Evolutionary conservation across 2,329 filamentous ascomycete genomes (phyloP).

Genomic region (Claviceps spartinae): DNA sequence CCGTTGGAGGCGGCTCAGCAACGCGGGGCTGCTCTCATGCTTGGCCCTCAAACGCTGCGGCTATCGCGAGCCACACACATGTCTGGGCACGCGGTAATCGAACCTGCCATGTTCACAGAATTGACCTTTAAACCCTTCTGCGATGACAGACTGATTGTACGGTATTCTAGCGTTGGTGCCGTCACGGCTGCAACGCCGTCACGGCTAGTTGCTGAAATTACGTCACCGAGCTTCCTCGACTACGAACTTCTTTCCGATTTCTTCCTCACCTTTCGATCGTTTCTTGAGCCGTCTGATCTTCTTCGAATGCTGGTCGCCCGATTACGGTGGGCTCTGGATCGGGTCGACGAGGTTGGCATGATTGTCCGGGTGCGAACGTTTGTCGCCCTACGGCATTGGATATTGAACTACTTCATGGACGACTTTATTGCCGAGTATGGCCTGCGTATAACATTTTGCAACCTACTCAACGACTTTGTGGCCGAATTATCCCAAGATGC

Average conservation of each 20-base stretch:
- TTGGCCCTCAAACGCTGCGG: constrained; percentile 27
- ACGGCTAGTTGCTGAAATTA: constrained; percentile 88
- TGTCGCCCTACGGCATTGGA: constrained; percentile 92
- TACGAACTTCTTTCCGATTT: constrained; percentile 97
- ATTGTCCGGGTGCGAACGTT: constrained; percentile 94
- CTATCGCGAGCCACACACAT: constrained; percentile 32
- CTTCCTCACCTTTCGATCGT: constrained; percentile 86
- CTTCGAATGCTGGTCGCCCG: constrained; percentile 75
- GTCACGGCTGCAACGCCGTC: constrained; percentile 85
- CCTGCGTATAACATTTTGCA: constrained; percentile 66
- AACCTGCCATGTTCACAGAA: constrained; percentile 68
- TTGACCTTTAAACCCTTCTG: constrained; percentile 66
- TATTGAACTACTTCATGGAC: constrained; percentile 92
- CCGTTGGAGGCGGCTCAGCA: constrained; percentile 9
- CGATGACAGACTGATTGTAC: constrained; percentile 69
- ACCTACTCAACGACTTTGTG: constrained; percentile 58
- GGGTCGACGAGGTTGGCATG: constrained; percentile 71
- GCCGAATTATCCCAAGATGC: constrained; percentile 36
- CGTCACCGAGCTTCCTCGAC: constrained; percentile 87
- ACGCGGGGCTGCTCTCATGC: constrained; percentile 13
- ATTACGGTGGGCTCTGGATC: constrained; percentile 71
- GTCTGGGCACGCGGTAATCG: constrained; percentile 39
- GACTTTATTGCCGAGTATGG: constrained; percentile 72
- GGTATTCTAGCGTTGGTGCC: constrained; percentile 59
- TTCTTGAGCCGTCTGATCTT: constrained; percentile 63